Percentiles rank a stretch among this genome's conserved stretches.
Evolutionary conservation across 768 basidiomycete genomes (phyloP).

Genomic region (Dioszegia aurantiaca): DNA sequence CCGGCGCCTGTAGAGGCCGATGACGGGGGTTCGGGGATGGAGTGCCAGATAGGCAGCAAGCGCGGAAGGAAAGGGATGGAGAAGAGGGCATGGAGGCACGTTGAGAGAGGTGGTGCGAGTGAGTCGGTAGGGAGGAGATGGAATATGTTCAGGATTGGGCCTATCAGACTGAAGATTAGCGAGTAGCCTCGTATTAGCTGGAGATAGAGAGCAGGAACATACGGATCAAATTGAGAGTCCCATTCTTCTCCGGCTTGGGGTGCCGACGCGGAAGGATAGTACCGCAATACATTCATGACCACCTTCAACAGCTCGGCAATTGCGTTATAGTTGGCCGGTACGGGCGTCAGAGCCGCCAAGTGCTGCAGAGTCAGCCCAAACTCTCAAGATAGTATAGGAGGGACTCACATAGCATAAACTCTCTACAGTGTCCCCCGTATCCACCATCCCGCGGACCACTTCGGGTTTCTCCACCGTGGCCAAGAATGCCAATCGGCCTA

Average conservation of each 20-base stretch:
- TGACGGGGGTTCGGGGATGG: conserved; percentile 48
- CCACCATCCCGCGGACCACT: conserved; percentile 42
- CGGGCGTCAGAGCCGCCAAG: conserved; percentile 52
- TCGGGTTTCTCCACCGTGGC: conserved; percentile 30
- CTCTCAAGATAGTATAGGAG: not conserved
- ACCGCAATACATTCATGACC: conserved; percentile 78
- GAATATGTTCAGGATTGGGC: conserved; percentile 69
- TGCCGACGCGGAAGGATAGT: conserved; percentile 55
- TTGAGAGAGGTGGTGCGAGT: conserved; percentile 69
- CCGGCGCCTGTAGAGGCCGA: conserved; percentile 53
- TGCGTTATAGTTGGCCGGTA: conserved; percentile 65
- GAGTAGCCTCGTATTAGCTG: no score
- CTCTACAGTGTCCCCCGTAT: conserved; percentile 38
- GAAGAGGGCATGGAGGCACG: conserved; percentile 77
- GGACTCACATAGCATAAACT: conserved; percentile 39
- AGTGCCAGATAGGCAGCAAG: conserved; percentile 51
- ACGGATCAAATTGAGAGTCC: conserved; percentile 71
- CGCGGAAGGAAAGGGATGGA: conserved; percentile 63
- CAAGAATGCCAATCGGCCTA: conserved; percentile 39
- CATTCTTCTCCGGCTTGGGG: conserved; percentile 65
- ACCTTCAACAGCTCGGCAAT: conserved; percentile 81
- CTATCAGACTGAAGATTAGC: conserved; percentile 60
- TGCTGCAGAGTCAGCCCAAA: conserved; percentile 26
- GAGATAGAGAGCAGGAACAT: conserved; percentile 41
- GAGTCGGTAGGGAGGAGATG: conserved; percentile 64